A percentile compares a stretch with the other conserved stretches of the same genome.
Evolutionary conservation across 2,329 filamentous ascomycete species (phyloP).

Genomic region (Aspergillus sp.): DNA sequence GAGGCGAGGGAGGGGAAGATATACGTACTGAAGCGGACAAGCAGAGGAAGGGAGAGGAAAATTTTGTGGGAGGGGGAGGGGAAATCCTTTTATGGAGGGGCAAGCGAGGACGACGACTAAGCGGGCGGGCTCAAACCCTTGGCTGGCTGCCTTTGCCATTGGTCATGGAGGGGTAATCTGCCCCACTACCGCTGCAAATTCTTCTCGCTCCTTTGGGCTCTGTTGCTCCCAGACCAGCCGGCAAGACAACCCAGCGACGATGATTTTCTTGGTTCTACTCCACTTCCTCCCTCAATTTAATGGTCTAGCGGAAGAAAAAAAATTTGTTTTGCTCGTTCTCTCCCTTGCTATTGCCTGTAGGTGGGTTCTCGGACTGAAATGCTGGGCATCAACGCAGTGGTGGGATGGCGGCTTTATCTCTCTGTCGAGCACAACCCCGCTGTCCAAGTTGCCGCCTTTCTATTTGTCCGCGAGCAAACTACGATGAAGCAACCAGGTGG

Average conservation of each 20-base stretch:
- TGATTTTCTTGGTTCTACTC: slow-evolving; percentile 33
- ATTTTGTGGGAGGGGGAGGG: slow-evolving; percentile 44
- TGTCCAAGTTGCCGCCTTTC: slow-evolving; percentile 9
- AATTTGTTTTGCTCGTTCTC: slow-evolving; percentile 23
- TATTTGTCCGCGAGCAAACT: slow-evolving; percentile 17
- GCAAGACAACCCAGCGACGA: slow-evolving; percentile 10
- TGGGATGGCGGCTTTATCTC: slow-evolving; percentile 16
- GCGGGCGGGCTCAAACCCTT: slow-evolving; percentile 38
- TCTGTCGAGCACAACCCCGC: slow-evolving; percentile 26
- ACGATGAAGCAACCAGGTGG: slow-evolving; percentile 22
- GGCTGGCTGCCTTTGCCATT: slow-evolving; percentile 25
- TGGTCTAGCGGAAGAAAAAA: slow-evolving; percentile 2
- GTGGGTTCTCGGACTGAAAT: slow-evolving; percentile 22
- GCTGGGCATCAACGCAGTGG: slow-evolving; percentile 42
- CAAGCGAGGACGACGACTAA: slow-evolving; percentile 41
- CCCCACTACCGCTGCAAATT: slow-evolving; percentile 34
- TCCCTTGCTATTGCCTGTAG: slow-evolving; percentile 10
- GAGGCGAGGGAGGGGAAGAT: slow-evolving; percentile 29
- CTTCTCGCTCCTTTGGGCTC: slow-evolving; percentile 25
- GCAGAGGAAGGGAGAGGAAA: slow-evolving; percentile 35
- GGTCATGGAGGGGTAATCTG: slow-evolving; percentile 27
- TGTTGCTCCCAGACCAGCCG: not conserved
- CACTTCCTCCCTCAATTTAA: slow-evolving; percentile 11
- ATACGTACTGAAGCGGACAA: slow-evolving; percentile 50
- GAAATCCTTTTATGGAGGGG: slow-evolving; percentile 50